These are phyloP conservation scores for Onygenales sp. DNA, from an alignment of 2,329 filamentous ascomycete species.

Conservation along the genomic window DNA sequence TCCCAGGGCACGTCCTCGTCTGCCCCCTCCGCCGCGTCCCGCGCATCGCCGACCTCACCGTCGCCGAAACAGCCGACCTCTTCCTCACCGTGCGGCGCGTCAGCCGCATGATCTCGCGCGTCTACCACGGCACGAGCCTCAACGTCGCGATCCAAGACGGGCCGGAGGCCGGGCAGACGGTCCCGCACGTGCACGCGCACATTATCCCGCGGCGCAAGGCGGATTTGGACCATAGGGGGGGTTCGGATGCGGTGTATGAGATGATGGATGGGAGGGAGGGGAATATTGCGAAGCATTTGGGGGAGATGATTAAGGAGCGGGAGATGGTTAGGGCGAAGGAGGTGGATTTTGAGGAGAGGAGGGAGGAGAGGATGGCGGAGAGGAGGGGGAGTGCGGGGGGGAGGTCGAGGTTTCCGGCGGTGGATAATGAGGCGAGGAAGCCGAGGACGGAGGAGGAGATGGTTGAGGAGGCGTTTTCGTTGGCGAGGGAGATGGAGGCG, in stretches of 20 bases:
- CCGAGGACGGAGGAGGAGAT: constrained; percentile 66
- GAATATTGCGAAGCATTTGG: constrained; percentile 64
- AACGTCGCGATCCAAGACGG: constrained; percentile 97
- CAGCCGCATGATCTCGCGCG: constrained; percentile 60
- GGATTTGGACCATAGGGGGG: constrained; percentile 48
- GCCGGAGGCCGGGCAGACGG: constrained; percentile 80
- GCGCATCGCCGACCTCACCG: constrained; percentile 65
- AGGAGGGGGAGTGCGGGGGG: constrained; percentile 66
- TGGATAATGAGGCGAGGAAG: constrained; percentile 61
- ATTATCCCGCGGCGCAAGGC: constrained; percentile 63
- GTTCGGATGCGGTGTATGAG: constrained; percentile 69
- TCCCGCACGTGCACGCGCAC: constrained; percentile 88
- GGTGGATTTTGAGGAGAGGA: constrained; percentile 65
- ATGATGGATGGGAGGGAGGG: constrained; percentile 77
- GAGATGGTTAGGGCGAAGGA: constrained; percentile 33
- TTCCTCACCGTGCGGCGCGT: constrained; percentile 80
- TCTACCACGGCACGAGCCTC: constrained; percentile 61
- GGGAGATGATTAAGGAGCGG: constrained; percentile 45
- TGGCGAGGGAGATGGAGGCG: constrained; percentile 47
- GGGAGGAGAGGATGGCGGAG: constrained; percentile 72
- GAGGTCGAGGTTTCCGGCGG: constrained; percentile 53
- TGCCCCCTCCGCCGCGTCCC: constrained; percentile 62
- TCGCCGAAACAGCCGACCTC: constrained; percentile 68
- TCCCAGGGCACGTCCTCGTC: constrained; percentile 87
- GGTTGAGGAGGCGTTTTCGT: constrained; percentile 63